Conservation (phyloP, 2,329 filamentous ascomycete genomes). For the Mycosphaerella sp. region DNA sequence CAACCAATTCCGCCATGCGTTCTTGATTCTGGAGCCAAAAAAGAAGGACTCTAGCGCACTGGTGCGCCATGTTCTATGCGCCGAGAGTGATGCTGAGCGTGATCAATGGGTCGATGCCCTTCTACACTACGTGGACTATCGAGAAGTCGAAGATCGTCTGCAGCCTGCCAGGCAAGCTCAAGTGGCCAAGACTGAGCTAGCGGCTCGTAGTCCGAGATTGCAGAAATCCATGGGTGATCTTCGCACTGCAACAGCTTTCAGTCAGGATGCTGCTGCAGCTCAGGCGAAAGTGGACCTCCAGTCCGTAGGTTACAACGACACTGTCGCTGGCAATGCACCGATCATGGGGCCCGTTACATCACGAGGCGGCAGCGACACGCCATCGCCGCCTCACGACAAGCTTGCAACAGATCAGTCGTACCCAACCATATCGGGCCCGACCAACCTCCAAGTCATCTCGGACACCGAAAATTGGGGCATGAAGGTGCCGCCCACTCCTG, state of each 20-base stretch:
- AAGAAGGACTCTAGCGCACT: slow-evolving; percentile 85
- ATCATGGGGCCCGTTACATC: slow-evolving; percentile 39
- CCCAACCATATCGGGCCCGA: slow-evolving; percentile 69
- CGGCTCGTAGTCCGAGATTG: slow-evolving; percentile 28
- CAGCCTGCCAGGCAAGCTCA: slow-evolving; percentile 19
- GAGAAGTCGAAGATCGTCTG: slow-evolving; percentile 49
- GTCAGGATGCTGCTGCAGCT: neutral
- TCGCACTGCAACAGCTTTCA: slow-evolving; percentile 19
- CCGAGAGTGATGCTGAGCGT: slow-evolving; percentile 86
- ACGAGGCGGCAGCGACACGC: slow-evolving; percentile 19
- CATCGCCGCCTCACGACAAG: slow-evolving; percentile 33
- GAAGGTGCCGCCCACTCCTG: slow-evolving; percentile 49
- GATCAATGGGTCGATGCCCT: slow-evolving; percentile 91
- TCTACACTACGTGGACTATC: slow-evolving; percentile 78
- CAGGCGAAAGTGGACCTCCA: slow-evolving; percentile 23
- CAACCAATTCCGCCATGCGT: slow-evolving; percentile 94
- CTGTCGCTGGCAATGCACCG: slow-evolving; percentile 52
- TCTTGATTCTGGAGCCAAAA: slow-evolving; percentile 90
- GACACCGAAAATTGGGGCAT: slow-evolving; percentile 83
- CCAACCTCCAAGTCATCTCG: slow-evolving; percentile 75
- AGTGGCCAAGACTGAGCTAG: slow-evolving; percentile 24
- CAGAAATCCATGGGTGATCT: slow-evolving; percentile 37
- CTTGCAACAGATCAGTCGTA: slow-evolving; percentile 34
- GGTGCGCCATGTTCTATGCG: slow-evolving; percentile 89
- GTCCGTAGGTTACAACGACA: slow-evolving; percentile 50